Conservation (phyloP, 352 stramenopile genomes). For the Phytophthora gonapodyides region DNA sequence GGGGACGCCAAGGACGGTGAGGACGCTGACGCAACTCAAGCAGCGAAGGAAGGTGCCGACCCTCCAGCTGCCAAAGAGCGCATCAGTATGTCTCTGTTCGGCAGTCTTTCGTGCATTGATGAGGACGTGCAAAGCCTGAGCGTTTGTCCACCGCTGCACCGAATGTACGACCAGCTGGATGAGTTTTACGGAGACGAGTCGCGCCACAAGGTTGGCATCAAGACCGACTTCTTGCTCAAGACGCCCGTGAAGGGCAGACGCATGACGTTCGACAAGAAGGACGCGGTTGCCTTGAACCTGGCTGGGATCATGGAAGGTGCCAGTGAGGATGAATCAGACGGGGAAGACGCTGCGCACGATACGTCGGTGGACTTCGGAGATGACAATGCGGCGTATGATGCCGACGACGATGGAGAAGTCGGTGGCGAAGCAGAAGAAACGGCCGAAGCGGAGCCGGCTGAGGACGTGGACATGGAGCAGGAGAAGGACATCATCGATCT, state of each 20-base stretch:
- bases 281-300: slow-evolving; percentile 42
- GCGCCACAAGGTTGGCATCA: slow-evolving; percentile 61
- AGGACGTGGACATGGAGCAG: slow-evolving; percentile 42
- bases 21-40: slow-evolving; percentile 3
- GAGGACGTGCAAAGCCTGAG: slow-evolving; percentile 59
- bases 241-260: slow-evolving; percentile 54
- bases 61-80: slow-evolving; percentile 32
- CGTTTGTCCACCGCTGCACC: slow-evolving; percentile 67
- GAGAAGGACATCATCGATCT: slow-evolving; percentile 36
- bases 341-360: slow-evolving; percentile 41
- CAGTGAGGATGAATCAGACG: slow-evolving; percentile 50
- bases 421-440: slow-evolving; percentile 22
- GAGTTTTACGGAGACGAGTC: slow-evolving; percentile 59
- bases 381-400: slow-evolving; percentile 39
- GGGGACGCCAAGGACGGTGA: slow-evolving; percentile 9
- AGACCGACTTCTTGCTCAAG: slow-evolving; percentile 62
- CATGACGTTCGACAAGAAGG: slow-evolving; percentile 35
- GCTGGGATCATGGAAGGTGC: slow-evolving; percentile 44
- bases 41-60: slow-evolving; percentile 5
- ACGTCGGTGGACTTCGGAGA: slow-evolving; percentile 41
- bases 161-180: slow-evolving; percentile 78
- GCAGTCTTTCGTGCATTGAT: slow-evolving; percentile 55
- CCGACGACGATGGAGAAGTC: slow-evolving; percentile 36
- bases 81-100: slow-evolving; percentile 55
- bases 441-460: slow-evolving; percentile 25